These are phyloP conservation scores for Mucor lusitanicus DNA, from an alignment of 371 early-diverging fungal species.

Conservation along the genomic window DNA sequence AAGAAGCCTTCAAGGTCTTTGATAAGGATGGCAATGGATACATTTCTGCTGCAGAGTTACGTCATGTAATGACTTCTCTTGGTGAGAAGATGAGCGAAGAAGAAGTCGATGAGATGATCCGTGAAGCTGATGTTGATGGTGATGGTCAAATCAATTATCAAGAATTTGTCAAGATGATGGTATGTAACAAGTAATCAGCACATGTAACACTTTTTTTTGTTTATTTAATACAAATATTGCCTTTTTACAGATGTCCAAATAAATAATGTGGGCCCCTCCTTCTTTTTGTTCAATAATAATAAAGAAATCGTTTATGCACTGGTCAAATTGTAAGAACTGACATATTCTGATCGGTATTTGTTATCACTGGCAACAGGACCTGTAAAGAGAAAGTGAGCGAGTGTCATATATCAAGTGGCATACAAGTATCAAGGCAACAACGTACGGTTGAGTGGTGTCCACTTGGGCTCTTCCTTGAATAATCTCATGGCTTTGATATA, in stretches of 20 bases:
- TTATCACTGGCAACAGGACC: conserved; percentile 48
- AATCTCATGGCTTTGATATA: conserved; percentile 90
- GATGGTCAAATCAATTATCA: conserved; percentile 83
- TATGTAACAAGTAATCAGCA: neutral
- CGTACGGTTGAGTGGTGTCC: conserved; percentile 91
- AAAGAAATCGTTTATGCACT: conserved; percentile 16
- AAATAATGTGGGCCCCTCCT: neutral
- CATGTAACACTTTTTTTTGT: neutral
- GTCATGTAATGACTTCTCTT: conserved; percentile 42
- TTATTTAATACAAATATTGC: neutral
- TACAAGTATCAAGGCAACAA: conserved; percentile 11
- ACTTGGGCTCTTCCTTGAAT: conserved; percentile 93
- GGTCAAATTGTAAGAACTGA: conserved; percentile 26
- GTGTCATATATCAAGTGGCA: neutral
- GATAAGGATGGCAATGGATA: conserved; percentile 54
- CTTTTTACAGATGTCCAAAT: conserved; percentile 15
- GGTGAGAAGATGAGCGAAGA: conserved; percentile 42
- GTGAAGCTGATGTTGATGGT: conserved; percentile 82
- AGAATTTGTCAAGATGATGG: conserved; percentile 91
- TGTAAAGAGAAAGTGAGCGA: conserved; percentile 5
- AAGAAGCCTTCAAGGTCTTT: conserved; percentile 53
- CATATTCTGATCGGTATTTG: conserved; percentile 36
- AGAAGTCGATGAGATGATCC: conserved; percentile 83
- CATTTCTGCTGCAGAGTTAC: conserved; percentile 49
- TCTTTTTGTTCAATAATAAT: neutral